Base-by-base conservation (phyloP, 2,329 filamentous ascomycete species). In the Plectosphaerella plurivora region DNA sequence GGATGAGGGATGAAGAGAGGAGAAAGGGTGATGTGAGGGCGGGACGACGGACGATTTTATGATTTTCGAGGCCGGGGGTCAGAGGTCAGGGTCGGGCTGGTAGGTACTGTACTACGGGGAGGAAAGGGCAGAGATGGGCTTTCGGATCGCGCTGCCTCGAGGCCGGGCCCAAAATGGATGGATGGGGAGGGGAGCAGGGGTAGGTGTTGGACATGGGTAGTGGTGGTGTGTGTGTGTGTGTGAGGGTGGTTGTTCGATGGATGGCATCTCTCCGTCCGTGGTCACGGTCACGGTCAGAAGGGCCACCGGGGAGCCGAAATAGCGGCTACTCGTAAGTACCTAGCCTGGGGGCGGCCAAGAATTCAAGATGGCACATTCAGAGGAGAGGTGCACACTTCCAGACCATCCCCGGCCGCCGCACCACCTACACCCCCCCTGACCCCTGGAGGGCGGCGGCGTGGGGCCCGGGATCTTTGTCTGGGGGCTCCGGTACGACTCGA, bases 31-130 rank as follows among this genome's bases (percentile, higher is more conserved):
- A 7, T 48, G 45, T 49, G 54, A 56, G 51, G 44, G 50, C 36
- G 54, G 54, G 51, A 50, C 50, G 44, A 20, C 50, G 47, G 49
- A 47, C 51, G 55, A 49, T 54, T 57, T 57, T 57, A 57, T 57
- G 51, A 55, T 47, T 53, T 57, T 57, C 47, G 37, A 44, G n/a
- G 10, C 35, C 41, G n/a, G 41, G 11, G 22, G 52, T 36, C 15
- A 44, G 28, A 44, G 28, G 28, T 33, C 22, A 22, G 22, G 22
- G 22, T 22, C 22, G 22, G 22, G 22, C 3, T n/a, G n/a, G n/a
- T n/a, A n/a, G n/a, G n/a, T n/a, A n/a, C n/a, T 22, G 22, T 22
- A 22, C 22, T 22, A 22, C 22, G 22, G 7, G 4, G 11, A 8
- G 28, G 9, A 2, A 8, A 33, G 28, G 8, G 28, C 28, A 47